These are phyloP conservation scores for Saccharomyces cerevisiae DNA, from an alignment of 805 yeast species.

Conservation along the genomic window DNA sequence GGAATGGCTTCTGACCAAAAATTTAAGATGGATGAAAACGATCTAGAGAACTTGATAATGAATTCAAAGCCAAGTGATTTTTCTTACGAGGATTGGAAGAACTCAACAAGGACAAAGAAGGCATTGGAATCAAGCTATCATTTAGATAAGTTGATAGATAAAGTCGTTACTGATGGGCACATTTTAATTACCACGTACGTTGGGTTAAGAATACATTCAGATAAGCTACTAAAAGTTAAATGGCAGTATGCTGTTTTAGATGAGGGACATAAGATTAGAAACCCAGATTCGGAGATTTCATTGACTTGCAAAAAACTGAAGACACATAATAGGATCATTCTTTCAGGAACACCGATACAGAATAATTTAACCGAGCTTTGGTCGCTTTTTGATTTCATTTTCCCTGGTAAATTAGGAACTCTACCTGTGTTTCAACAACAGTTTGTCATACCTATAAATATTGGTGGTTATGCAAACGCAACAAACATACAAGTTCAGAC, in stretches of 20 bases:
- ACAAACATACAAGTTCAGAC: slow-evolving; percentile 92
- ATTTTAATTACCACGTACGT: slow-evolving; percentile 87
- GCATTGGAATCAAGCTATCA: slow-evolving; percentile 24
- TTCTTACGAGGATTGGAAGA: slow-evolving; percentile 34
- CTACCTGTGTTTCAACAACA: slow-evolving; percentile 90
- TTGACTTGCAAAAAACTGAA: slow-evolving; percentile 74
- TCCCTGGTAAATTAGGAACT: slow-evolving; percentile 91
- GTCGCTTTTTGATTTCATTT: slow-evolving; percentile 91
- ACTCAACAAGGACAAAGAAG: slow-evolving; percentile 23
- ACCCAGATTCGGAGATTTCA: slow-evolving; percentile 86
- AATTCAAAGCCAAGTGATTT: slow-evolving; percentile 34
- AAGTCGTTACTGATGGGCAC: slow-evolving; percentile 63
- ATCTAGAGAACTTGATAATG: slow-evolving; percentile 42
- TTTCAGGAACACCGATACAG: slow-evolving; percentile 96
- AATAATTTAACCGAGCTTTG: slow-evolving; percentile 86
- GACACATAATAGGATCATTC: slow-evolving; percentile 76
- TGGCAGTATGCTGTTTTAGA: slow-evolving; percentile 93
- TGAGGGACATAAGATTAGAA: slow-evolving; percentile 95
- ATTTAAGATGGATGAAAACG: slow-evolving; percentile 36
- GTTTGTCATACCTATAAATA: slow-evolving; percentile 83
- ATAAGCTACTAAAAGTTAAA: slow-evolving; percentile 48
- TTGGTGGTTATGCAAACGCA: slow-evolving; percentile 98
- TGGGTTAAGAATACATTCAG: slow-evolving; percentile 65
- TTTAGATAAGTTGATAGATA: slow-evolving; percentile 33
- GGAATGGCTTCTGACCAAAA: slow-evolving; percentile 50